Percentiles rank a stretch among this genome's conserved stretches.
phyloP scores from a whole-genome alignment of 148 eudicot species.

The Persicaria maculosa region DNA sequence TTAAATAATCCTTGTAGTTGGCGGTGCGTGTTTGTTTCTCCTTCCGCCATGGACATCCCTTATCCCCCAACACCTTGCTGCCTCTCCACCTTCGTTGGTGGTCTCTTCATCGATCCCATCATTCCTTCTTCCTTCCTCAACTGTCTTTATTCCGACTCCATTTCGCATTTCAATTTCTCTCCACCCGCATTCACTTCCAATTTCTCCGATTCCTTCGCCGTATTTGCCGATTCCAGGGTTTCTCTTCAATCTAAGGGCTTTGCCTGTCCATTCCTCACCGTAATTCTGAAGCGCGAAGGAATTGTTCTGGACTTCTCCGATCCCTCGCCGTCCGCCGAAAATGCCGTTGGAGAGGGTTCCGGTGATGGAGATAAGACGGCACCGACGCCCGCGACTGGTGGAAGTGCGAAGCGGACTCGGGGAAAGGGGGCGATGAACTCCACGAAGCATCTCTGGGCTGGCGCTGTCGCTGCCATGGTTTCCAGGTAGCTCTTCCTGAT shows the following conservation, averaged over 20 bases:
- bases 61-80: constrained; percentile 2
- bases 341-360: background rate
- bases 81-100: constrained; percentile 26
- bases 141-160: constrained; percentile 13
- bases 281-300: constrained; percentile 39
- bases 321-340: background rate
- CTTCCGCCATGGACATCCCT: constrained; percentile 7
- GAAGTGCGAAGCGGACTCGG: constrained; percentile 17
- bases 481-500: constrained; percentile 42
- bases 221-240: background rate
- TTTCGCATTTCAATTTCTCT: constrained; percentile 8
- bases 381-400: constrained; percentile 10
- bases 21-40: too few species aligned
- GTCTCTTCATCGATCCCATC: constrained; percentile 51
- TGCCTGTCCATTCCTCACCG: constrained; percentile 38
- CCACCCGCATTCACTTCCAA: background rate
- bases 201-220: constrained; percentile 2
- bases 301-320: constrained; percentile 13
- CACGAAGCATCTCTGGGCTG: constrained; percentile 83
- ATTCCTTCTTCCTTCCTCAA: constrained; percentile 41
- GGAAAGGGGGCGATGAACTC: constrained; percentile 64
- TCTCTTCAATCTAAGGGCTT: constrained; percentile 13
- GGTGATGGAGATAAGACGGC: constrained; percentile 11
- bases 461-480: constrained; percentile 93
- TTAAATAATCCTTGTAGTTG: too few species aligned